These are phyloP conservation scores for Ascoidea rubescens DNA, from an alignment of 805 yeast genomes.

Conservation along the genomic window DNA sequence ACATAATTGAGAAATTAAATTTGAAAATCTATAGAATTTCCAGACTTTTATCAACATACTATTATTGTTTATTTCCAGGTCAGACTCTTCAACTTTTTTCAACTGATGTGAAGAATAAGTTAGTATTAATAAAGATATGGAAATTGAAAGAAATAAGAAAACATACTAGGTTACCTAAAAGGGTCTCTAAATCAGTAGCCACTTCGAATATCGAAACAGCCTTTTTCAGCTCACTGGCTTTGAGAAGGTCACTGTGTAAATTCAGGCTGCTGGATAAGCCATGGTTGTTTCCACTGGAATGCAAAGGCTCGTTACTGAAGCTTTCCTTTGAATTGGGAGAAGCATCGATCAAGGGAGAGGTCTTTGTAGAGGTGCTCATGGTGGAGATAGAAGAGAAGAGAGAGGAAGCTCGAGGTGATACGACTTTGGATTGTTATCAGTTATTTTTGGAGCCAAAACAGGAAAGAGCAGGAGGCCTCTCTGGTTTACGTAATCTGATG, in stretches of 20 bases:
- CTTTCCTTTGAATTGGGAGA: not conserved
- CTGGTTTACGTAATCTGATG: no score
- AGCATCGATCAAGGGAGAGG: not conserved
- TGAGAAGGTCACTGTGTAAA: not conserved
- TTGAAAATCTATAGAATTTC: no score
- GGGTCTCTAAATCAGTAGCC: slow-evolving; percentile 17
- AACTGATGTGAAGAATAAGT: slow-evolving; percentile 4
- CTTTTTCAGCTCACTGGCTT: not conserved
- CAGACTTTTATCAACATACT: slow-evolving; percentile 5
- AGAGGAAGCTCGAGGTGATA: no score
- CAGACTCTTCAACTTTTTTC: slow-evolving; percentile 13
- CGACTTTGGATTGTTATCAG: no score
- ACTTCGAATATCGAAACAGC: slow-evolving; percentile 18
- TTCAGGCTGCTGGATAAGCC: not conserved
- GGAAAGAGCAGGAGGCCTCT: no score
- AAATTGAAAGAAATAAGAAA: no score
- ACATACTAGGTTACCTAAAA: slow-evolving; percentile 14
- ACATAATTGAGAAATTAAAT: not conserved
- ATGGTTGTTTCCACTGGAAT: not conserved
- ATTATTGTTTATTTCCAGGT: slow-evolving; percentile 10
- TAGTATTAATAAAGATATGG: not conserved
- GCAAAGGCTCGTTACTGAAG: not conserved
- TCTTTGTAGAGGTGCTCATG: no score
- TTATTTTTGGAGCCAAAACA: no score
- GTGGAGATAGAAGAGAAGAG: no score